Evolutionary conservation across 179 eudicot species (phyloP), one percentile per base, ranked within the genome.

Genomic region (Amaranthus tricolor): DNA sequence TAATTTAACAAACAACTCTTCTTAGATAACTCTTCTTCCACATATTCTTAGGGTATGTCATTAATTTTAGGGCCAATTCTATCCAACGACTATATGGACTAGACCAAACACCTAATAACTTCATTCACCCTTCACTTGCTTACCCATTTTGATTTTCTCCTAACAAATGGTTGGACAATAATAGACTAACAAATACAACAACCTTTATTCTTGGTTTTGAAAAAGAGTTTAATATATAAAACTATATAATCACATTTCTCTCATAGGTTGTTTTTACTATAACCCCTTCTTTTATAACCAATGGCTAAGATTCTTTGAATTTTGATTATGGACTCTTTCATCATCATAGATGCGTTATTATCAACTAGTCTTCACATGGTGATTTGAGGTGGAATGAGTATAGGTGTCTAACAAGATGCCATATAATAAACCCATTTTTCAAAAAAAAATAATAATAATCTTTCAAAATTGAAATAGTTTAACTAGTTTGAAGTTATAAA

Each of bases 41-140:
- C 70, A 63, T 71, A 71, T 24, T 54, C 80, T 45, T n/a, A 77
- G 75, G 75, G 65, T 47, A 71, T 66, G 13, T 49, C 75, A 45
- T 77, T 77, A 15, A 71, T 2, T 71, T 63, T 21, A 77, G 57
- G 57, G 71, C 76, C 71, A 77, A 45, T 71, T 77, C 45, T 62
- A 77, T 65, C 53, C 75, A 71, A 63, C 52, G 75, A 66, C 75
- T 71, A 63, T 63, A 77, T 14, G 71, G 71, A 71, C 71, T 77
- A 54, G 80, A 77, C 76, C 80, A 63, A 4, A 77, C 80, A 45
- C 71, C 80, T 5, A 47, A 77, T 43, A 71, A 40, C 55, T 77
- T 71, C 59, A 71, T n/a, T n/a, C n/a, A n/a, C n/a, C 75, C 48
- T 15, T 62, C 74, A 51, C 74, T 70, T 62, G 54, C 62, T 63